Conservation (phyloP, 768 basidiomycete genomes). For the Wakefieldia striispora region DNA sequence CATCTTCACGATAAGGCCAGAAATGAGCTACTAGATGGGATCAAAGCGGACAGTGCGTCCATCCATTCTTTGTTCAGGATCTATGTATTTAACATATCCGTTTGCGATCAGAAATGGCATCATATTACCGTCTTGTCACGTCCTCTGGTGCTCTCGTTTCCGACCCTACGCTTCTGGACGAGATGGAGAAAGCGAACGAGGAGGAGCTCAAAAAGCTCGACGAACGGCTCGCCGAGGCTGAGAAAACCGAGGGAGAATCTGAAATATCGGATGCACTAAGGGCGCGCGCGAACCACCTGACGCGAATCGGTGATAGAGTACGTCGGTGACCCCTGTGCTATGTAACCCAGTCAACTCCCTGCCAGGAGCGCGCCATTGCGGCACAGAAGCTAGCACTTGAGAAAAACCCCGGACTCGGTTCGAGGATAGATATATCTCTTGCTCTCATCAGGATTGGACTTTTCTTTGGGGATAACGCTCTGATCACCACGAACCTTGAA, state of each 20-base stretch:
- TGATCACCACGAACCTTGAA: slow-evolving; percentile 69
- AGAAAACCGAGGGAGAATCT: slow-evolving; percentile 89
- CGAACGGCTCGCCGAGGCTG: slow-evolving; percentile 76
- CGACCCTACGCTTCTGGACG: slow-evolving; percentile 30
- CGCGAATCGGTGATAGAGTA: slow-evolving; percentile 83
- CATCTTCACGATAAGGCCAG: slow-evolving; percentile 69
- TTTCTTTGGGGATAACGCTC: slow-evolving; percentile 78
- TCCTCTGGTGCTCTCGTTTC: slow-evolving; percentile 46
- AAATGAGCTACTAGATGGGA: slow-evolving; percentile 62
- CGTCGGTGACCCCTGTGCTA: not conserved
- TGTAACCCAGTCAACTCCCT: not conserved
- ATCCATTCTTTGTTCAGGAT: not conserved
- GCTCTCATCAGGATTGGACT: slow-evolving; percentile 86
- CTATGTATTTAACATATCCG: not conserved
- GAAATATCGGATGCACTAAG: slow-evolving; percentile 89
- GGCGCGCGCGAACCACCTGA: slow-evolving; percentile 81
- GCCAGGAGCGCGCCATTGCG: slow-evolving; percentile 73
- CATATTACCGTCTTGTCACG: slow-evolving; percentile 68
- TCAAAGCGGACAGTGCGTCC: slow-evolving; percentile 75
- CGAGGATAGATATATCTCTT: slow-evolving; percentile 89
- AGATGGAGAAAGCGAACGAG: slow-evolving; percentile 54
- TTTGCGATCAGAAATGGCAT: slow-evolving; percentile 71
- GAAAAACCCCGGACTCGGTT: slow-evolving; percentile 91
- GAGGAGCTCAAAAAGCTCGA: slow-evolving; percentile 74
- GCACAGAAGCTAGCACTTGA: slow-evolving; percentile 83